phyloP scores from a whole-genome alignment of 306 rosid species.

The Cyclanthera cordifolia region DNA sequence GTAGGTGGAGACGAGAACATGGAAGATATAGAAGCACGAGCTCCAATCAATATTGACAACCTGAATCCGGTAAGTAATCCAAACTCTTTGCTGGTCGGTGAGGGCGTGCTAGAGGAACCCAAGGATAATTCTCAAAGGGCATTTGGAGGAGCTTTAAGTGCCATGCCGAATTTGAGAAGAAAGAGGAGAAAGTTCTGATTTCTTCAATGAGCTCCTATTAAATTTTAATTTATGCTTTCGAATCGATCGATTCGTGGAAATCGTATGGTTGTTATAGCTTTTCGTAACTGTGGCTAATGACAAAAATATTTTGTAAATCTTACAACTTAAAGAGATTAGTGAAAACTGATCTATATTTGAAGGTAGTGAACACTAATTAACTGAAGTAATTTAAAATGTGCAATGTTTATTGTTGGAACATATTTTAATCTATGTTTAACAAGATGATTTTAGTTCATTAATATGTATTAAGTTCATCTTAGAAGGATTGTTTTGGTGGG shows the following conservation, averaged over 20 bases:
- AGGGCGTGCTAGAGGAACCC: constrained; percentile 20
- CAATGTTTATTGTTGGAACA: neutral
- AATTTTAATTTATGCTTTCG: neutral
- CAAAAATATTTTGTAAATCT: neutral
- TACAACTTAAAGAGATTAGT: neutral
- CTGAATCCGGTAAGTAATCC: constrained; percentile 5
- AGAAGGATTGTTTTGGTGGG: too few relatives aligned
- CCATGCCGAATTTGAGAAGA: constrained; percentile 65
- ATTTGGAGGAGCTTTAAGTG: constrained; percentile 31
- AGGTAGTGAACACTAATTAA: neutral
- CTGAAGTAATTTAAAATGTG: neutral
- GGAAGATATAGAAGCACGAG: neutral
- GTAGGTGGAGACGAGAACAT: neutral
- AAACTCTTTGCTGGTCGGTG: constrained; percentile 18
- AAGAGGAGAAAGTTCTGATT: constrained; percentile 38
- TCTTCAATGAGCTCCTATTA: neutral
- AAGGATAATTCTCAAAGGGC: constrained; percentile 14
- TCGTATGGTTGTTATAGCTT: neutral
- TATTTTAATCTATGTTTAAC: neutral
- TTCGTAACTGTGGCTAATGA: neutral
- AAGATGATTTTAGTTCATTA: neutral
- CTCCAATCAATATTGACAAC: neutral
- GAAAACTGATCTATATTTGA: neutral
- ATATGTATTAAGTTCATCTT: neutral
- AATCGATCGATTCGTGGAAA: neutral